These are phyloP conservation scores for Colletotrichum phormii DNA, from an alignment of 2,329 filamentous ascomycete genomes.

Conservation along the genomic window DNA sequence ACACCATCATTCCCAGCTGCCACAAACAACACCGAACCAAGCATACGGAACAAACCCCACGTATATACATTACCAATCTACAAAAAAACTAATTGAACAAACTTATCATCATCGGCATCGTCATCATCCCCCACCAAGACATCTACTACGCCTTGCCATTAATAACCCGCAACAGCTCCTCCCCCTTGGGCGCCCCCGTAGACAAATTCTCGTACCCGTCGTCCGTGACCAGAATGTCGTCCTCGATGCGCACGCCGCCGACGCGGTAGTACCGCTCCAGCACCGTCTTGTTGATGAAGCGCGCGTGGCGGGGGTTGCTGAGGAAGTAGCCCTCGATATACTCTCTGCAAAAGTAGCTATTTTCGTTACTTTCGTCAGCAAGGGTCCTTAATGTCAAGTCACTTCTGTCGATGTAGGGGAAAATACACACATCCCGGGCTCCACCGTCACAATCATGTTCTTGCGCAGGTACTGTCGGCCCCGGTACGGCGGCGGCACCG, in stretches of 20 bases:
- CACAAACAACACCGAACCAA: no score
- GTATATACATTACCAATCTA: no score
- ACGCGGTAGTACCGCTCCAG: slow-evolving; percentile 79
- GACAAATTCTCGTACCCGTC: slow-evolving; percentile 87
- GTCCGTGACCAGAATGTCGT: slow-evolving; percentile 85
- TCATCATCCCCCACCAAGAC: not conserved
- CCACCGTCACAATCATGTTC: slow-evolving; percentile 81
- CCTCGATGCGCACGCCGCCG: slow-evolving; percentile 93
- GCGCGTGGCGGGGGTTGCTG: slow-evolving; percentile 65
- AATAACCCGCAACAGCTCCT: slow-evolving; percentile 75
- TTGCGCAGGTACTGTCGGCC: slow-evolving; percentile 59
- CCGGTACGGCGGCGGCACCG: slow-evolving; percentile 44
- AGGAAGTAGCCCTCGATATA: slow-evolving; percentile 79
- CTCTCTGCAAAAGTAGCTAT: slow-evolving; percentile 78
- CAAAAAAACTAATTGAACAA: no score
- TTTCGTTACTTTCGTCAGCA: slow-evolving; percentile 1
- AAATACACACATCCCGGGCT: slow-evolving; percentile 74
- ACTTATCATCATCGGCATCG: no score
- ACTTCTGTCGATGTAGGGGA: not conserved
- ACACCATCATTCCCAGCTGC: no score
- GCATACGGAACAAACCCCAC: no score
- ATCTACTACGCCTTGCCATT: slow-evolving; percentile 46
- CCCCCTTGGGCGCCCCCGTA: slow-evolving; percentile 76
- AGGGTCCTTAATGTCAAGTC: not conserved
- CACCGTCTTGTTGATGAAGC: slow-evolving; percentile 73